phyloP scores from a whole-genome alignment of 225 moss, liverwort and hornwort genomes.

The Polytrichum formosum region DNA sequence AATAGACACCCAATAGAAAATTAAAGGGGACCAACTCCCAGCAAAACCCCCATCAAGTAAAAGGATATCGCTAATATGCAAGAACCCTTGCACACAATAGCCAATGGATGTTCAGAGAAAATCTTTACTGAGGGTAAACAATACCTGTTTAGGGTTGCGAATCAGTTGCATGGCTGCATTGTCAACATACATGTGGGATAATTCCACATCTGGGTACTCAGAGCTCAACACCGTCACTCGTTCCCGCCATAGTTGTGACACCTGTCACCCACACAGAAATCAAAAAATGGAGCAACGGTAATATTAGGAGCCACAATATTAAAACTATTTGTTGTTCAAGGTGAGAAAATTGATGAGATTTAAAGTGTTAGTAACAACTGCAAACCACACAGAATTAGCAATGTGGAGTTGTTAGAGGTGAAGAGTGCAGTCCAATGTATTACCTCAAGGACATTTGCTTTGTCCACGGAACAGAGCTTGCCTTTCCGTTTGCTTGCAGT shows the following conservation, averaged over 20 bases:
- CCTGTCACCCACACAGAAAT: conserved; percentile 28
- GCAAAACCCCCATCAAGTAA: too few species aligned
- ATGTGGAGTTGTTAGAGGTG: background rate
- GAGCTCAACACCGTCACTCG: conserved; percentile 68
- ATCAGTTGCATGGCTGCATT: conserved; percentile 99
- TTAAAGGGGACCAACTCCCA: too few species aligned
- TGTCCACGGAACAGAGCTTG: conserved; percentile 94
- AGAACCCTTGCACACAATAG: background rate
- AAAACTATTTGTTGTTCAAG: too few species aligned
- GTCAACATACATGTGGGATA: conserved; percentile 98
- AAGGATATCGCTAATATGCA: too few species aligned
- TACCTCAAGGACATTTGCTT: conserved; percentile 96
- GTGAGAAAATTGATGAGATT: too few species aligned
- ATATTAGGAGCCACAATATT: too few species aligned
- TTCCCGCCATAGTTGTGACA: conserved; percentile 95
- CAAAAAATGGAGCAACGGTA: too few species aligned
- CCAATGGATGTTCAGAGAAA: too few species aligned
- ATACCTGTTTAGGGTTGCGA: conserved; percentile 92
- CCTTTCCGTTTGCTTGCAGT: conserved; percentile 85
- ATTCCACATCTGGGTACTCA: conserved; percentile 86
- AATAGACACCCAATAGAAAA: too few species aligned
- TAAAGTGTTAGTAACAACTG: background rate
- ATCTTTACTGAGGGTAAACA: background rate
- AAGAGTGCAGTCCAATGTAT: conserved; percentile 3
- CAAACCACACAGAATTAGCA: background rate